phyloP scores from a whole-genome alignment of 2,329 filamentous ascomycete species.

The Calonectria pteridis region DNA sequence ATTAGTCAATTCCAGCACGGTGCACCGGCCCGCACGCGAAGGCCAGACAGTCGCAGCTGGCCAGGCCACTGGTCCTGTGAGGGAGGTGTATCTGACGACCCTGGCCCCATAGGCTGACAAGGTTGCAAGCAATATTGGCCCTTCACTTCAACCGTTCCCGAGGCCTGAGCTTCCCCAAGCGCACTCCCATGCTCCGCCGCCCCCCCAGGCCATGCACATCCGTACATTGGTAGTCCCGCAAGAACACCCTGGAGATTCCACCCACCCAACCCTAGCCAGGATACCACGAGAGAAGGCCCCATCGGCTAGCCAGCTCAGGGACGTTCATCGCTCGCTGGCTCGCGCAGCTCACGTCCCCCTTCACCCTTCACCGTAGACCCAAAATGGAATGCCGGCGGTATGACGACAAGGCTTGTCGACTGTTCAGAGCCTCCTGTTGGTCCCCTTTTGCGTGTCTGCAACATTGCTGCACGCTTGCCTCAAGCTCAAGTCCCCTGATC shows the following conservation, averaged over 20 bases:
- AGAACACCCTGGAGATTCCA: slow-evolving; percentile 16
- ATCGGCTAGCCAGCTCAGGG: neutral
- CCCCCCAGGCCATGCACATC: slow-evolving; percentile 12
- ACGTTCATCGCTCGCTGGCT: slow-evolving; percentile 6
- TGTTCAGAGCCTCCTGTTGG: neutral
- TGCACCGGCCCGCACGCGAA: slow-evolving; percentile 44
- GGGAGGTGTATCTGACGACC: slow-evolving; percentile 37
- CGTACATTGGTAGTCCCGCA: slow-evolving; percentile 4
- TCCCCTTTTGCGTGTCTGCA: neutral
- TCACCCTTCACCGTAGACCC: slow-evolving; percentile 18
- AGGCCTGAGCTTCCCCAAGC: slow-evolving; percentile 31
- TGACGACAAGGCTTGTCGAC: neutral
- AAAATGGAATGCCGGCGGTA: slow-evolving; percentile 24
- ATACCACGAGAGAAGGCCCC: neutral
- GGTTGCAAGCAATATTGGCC: slow-evolving; percentile 42
- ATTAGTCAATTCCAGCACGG: slow-evolving; percentile 43
- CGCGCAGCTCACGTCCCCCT: neutral
- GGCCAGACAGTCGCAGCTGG: slow-evolving; percentile 31
- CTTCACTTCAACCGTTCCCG: slow-evolving; percentile 22
- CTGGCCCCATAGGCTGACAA: slow-evolving; percentile 45
- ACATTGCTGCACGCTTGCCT: neutral
- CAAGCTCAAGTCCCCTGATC: neutral
- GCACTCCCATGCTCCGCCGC: neutral
- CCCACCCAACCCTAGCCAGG: neutral
- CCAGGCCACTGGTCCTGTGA: neutral